Conservation (phyloP, 2,329 filamentous ascomycete genomes). For the Talaromyces atroroseus region DNA sequence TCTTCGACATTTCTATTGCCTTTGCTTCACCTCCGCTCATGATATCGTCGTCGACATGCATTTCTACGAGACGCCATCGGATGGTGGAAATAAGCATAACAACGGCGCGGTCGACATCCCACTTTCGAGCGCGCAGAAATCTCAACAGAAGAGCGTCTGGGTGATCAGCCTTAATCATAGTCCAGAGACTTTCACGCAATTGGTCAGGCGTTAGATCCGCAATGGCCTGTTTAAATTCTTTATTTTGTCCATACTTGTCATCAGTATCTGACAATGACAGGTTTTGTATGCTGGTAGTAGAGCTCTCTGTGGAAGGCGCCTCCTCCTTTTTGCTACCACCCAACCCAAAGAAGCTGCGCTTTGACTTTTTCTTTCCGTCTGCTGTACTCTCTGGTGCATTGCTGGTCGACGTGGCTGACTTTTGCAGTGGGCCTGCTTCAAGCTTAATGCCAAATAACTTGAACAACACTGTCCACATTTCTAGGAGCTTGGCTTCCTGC, state of each 20-base stretch:
- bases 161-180: slow-evolving; percentile 91
- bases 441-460: slow-evolving; percentile 64
- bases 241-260: slow-evolving; percentile 89
- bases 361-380: slow-evolving; percentile 60
- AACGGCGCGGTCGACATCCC: slow-evolving; percentile 88
- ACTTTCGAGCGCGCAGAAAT: slow-evolving; percentile 85
- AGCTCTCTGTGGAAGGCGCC: slow-evolving; percentile 34
- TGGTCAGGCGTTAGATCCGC: slow-evolving; percentile 70
- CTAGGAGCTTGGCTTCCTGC: slow-evolving; percentile 79
- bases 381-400: slow-evolving; percentile 18
- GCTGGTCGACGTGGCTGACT: slow-evolving; percentile 1
- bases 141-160: slow-evolving; percentile 78
- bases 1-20: slow-evolving; percentile 57
- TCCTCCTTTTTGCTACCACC: slow-evolving; percentile 63
- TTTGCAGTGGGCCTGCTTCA: slow-evolving; percentile 20
- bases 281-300: slow-evolving; percentile 33
- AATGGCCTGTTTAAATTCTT: slow-evolving; percentile 77
- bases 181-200: slow-evolving; percentile 78
- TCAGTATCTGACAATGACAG: slow-evolving; percentile 52
- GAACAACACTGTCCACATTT: slow-evolving; percentile 75
- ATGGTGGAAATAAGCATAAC: slow-evolving; percentile 93
- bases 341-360: slow-evolving; percentile 61
- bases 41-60: slow-evolving; percentile 85
- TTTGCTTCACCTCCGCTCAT: slow-evolving; percentile 69
- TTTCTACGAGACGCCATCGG: slow-evolving; percentile 78